Base-by-base conservation (phyloP, 192 early-diverging fungal species). In the Podochytrium sp. region DNA sequence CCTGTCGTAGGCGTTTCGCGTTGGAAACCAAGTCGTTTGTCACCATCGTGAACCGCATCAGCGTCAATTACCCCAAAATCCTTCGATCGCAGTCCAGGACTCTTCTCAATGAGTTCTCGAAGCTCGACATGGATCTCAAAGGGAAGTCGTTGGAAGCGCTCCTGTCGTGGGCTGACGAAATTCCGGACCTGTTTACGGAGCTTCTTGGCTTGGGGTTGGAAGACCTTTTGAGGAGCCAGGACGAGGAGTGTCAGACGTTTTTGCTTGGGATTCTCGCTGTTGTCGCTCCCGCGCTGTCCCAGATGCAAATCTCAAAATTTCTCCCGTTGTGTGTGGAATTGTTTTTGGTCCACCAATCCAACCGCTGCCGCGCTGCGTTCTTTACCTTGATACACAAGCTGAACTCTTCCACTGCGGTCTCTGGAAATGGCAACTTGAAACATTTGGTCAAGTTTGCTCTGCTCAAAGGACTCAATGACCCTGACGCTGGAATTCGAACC, bases 161-260 rank as follows among this genome's bases (percentile, higher is more conserved):
- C 2, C 76, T 83, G n/a, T 83, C 78, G 34, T 81, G 78, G 25
- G 85, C 80, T 2, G 78, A 82, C 4, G 39, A 78, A 7, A 80
- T 83, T 18, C 71, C 68, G 1, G 81, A 87, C 67, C 50, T 92
- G 12, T 88, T 90, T 57, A 79, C 80, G 38, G 83, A 84, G 29
- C 68, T 92, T 10, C 76, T 83, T 55, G 80, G 61, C 4, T 69
- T 87, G 38, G 82, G 84, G 57, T 77, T 92, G 34, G 60, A 84
- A 33, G 75, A 64, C 23, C 78, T 89, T 29, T 65, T 92, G 2
- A 65, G 74, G 30, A 84, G 88, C 51, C 83, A 87, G 43, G 84
- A 90, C 71, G 88, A 91, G 23, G 77, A 76, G 25, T 80, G 76
- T 14, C 91, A 92, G 72, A 78, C 80, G 16, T 83, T 80, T 25